Base-by-base conservation (phyloP, 306 rosid species). In the Purshia tridentata region DNA sequence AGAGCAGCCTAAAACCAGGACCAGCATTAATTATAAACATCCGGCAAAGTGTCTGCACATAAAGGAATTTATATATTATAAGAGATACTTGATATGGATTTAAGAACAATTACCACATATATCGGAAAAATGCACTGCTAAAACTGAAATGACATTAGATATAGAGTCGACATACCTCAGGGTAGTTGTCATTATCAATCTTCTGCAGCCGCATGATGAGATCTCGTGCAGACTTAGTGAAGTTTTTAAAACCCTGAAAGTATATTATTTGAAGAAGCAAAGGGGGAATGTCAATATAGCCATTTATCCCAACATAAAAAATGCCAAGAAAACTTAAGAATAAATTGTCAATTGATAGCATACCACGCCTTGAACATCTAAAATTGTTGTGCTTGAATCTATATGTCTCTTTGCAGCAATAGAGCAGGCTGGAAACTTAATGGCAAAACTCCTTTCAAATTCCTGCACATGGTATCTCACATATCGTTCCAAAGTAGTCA, bases 321-420 rank as follows among this genome's bases (percentile, higher is more conserved):
- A 67, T 13, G 22, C 44, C 29, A 47, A 56, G n/a, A 58, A 72
- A 70, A 79, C 15, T 50, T 72, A 9, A 13, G 46, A 68, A 45
- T 45, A 48, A 60, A 75, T 45, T 56, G 69, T 52, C 69, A 75
- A 60, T 19, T 62, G 53, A 63, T 62, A 73, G 77, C 93, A 60
- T 89, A 93, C 98, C 91, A 93, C 88, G 68, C 97, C 93, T 12
- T 93, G 89, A 83, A 87, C 97, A 80, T 93, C 98, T 80, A 93
- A 80, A 81, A 93, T 81, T 78, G 97, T 91, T 58, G 96, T 91
- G 53, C 93, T 91, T 48, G 98, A 93, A 84, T 90, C 90, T 59
- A 91, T 93, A 77, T 89, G 93, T 71, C 91, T 84, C 88, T 93
- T 93, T 64, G 98, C 97, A 65, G 93, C 97, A 74, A 91, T 80